Conservation (phyloP, 2,329 filamentous ascomycete genomes). For the Camptophora hylomeconis region DNA sequence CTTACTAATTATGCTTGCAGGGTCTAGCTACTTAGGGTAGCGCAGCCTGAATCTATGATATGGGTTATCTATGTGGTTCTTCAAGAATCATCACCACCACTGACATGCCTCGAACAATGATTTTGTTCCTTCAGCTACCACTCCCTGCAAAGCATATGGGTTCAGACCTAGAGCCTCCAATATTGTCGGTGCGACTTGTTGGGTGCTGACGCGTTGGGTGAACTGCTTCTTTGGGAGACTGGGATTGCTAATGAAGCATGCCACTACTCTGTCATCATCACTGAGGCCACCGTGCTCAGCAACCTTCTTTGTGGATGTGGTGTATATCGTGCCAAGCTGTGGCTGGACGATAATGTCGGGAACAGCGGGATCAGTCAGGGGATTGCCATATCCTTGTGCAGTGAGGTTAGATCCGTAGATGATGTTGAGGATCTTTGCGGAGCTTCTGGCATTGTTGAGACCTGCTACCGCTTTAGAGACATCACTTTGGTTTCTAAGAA, state of each 20-base stretch:
- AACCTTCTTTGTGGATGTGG: conserved; percentile 17
- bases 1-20: too few species aligned
- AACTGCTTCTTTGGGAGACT: conserved; percentile 10
- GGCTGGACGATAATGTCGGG: conserved; percentile 21
- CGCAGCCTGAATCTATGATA: too few species aligned
- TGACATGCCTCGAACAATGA: too few species aligned
- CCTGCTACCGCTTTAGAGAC: conserved; percentile 14
- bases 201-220: conserved; percentile 11
- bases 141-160: too few species aligned
- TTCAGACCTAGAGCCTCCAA: conserved; percentile 20
- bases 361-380: conserved; percentile 18
- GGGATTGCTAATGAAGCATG: conserved; percentile 16
- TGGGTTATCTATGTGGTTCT: too few species aligned
- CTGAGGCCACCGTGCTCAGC: conserved; percentile 21
- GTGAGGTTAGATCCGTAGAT: conserved; percentile 11
- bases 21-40: too few species aligned
- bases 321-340: conserved; percentile 19
- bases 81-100: too few species aligned
- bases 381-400: conserved; percentile 18
- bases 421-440: too few species aligned
- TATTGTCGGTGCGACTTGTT: conserved; percentile 17
- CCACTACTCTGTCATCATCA: conserved; percentile 18
- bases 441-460: conserved; percentile 15
- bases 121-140: too few species aligned
- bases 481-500: conserved; percentile 15